A percentile compares a stretch with the other conserved stretches of the same genome.
These are phyloP conservation scores for Plenodomus biglobosus DNA, from an alignment of 2,329 filamentous ascomycete genomes.

Conservation along the genomic window DNA sequence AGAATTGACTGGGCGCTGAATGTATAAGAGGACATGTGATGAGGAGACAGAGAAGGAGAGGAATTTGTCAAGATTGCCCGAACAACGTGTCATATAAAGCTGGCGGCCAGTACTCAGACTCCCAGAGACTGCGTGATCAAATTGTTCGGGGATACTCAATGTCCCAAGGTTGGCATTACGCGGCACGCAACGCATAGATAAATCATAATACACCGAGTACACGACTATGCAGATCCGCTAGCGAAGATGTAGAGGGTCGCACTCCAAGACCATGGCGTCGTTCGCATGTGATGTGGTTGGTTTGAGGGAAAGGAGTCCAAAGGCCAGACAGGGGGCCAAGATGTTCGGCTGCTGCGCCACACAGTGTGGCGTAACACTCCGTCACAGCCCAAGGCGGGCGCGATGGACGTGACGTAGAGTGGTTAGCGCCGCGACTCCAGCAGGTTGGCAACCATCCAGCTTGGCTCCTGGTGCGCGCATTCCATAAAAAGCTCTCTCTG, in stretches of 20 bases:
- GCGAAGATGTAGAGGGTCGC: neutral
- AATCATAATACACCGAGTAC: neutral
- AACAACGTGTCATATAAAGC: neutral
- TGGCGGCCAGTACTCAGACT: neutral
- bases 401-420: neutral
- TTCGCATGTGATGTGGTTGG: constrained; percentile 11
- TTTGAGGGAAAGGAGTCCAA: too few species aligned
- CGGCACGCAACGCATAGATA: neutral
- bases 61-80: neutral
- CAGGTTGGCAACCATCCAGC: neutral
- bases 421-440: constrained; percentile 1
- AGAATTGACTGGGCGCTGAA: too few species aligned
- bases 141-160: neutral
- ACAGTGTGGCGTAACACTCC: neutral
- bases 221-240: constrained; percentile 11
- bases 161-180: neutral
- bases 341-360: neutral
- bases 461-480: neutral
- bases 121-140: neutral
- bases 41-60: neutral
- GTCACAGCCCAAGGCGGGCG: neutral
- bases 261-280: neutral
- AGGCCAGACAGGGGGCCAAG: neutral
- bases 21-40: too few species aligned
- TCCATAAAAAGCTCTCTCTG: neutral